Conservation (phyloP, 768 basidiomycete genomes). For the Tulasnella calospora region DNA sequence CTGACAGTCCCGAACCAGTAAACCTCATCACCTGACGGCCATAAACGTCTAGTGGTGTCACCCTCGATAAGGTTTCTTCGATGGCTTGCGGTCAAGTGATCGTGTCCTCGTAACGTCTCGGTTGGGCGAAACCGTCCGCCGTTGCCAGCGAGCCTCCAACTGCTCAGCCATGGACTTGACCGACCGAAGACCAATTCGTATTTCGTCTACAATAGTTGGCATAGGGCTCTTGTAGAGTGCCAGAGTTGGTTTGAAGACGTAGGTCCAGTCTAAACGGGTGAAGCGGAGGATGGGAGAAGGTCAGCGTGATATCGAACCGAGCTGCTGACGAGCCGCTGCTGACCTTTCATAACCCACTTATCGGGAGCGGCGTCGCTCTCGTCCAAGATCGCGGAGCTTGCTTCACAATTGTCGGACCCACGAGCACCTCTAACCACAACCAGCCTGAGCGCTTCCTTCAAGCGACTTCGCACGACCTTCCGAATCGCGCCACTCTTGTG, state of each 20-base stretch:
- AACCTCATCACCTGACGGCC: not conserved
- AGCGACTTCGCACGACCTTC: slow-evolving; percentile 1
- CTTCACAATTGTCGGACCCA: not conserved
- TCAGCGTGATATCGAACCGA: not conserved
- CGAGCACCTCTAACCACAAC: slow-evolving; percentile 18
- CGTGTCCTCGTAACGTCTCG: not conserved
- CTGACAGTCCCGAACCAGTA: not conserved
- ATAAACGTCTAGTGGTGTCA: not conserved
- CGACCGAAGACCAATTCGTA: not conserved
- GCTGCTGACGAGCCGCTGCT: not conserved
- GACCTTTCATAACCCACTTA: slow-evolving; percentile 19
- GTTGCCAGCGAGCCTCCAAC: not conserved
- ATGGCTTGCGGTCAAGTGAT: not conserved
- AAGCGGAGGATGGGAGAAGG: not conserved
- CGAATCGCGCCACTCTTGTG: slow-evolving; percentile 19
- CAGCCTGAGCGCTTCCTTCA: slow-evolving; percentile 18
- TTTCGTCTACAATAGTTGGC: slow-evolving; percentile 1
- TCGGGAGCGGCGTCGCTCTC: slow-evolving; percentile 12
- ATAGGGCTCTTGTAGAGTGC: slow-evolving; percentile 4
- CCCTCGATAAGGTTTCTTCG: too few relatives aligned
- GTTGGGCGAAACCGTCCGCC: not conserved
- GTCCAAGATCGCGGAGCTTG: not conserved
- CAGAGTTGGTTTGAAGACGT: slow-evolving; percentile 9
- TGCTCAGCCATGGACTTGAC: not conserved
- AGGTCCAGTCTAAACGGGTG: slow-evolving; percentile 5